Evolutionary conservation across 73 alveolate species (phyloP).

Genomic region (Paramecium tetraurelia): DNA sequence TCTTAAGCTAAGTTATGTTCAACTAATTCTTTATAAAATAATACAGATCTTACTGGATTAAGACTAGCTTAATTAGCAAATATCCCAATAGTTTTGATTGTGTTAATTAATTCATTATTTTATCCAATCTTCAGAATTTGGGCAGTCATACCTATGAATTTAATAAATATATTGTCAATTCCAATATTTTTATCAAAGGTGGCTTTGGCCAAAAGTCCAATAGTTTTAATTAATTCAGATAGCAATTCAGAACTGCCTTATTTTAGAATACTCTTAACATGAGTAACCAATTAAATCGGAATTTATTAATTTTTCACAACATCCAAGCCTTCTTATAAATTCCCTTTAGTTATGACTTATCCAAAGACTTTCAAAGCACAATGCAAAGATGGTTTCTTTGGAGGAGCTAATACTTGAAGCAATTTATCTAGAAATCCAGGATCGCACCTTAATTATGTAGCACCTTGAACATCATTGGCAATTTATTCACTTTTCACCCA

Average conservation of each 20-base stretch:
- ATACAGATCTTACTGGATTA: constrained; percentile 86
- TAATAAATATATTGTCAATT: constrained; percentile 64
- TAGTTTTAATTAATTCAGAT: constrained; percentile 88
- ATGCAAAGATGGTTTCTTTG: constrained; percentile 73
- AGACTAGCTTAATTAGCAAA: constrained; percentile 89
- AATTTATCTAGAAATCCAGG: constrained; percentile 84
- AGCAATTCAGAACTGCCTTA: constrained; percentile 77
- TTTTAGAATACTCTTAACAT: constrained; percentile 68
- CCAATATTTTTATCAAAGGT: constrained; percentile 81
- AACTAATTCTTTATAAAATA: constrained; percentile 85
- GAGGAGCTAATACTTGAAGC: constrained; percentile 73
- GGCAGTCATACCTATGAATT: constrained; percentile 1
- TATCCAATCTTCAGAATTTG: background rate
- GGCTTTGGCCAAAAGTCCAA: constrained; percentile 85
- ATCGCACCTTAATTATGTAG: constrained; percentile 90
- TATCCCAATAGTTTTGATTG: constrained; percentile 85
- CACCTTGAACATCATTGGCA: constrained; percentile 90
- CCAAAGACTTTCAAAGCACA: constrained; percentile 82
- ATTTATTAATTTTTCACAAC: constrained; percentile 83
- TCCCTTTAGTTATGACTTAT: constrained; percentile 85
- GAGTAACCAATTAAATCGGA: constrained; percentile 69
- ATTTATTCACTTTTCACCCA: constrained; percentile 83
- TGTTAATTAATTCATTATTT: constrained; percentile 21
- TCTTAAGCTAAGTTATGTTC: constrained; percentile 83
- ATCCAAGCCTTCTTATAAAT: constrained; percentile 77